Percentiles rank a stretch among this genome's conserved stretches.
These are phyloP conservation scores for Suillus subaureus DNA, from an alignment of 768 basidiomycete genomes.

Conservation along the genomic window DNA sequence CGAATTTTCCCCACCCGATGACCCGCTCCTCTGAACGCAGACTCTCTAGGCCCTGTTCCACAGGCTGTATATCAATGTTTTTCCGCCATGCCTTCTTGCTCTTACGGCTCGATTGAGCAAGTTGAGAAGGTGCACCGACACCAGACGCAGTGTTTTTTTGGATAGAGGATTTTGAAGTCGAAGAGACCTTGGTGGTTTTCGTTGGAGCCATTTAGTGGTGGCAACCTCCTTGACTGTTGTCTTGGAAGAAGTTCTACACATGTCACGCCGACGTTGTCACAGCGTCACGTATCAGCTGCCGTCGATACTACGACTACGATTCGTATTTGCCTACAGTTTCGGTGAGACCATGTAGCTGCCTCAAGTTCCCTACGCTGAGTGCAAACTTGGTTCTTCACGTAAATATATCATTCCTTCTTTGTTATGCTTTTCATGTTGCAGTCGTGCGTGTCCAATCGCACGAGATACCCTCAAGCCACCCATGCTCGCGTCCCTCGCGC, in stretches of 20 bases:
- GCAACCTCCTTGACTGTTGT: neutral
- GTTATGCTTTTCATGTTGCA: too few relatives aligned
- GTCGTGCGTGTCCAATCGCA: too few relatives aligned
- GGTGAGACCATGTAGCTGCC: conserved; percentile 1
- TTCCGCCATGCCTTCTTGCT: conserved; percentile 95
- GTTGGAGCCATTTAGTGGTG: neutral
- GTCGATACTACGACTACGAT: conserved; percentile 17
- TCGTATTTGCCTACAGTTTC: conserved; percentile 20
- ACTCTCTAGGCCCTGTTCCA: conserved; percentile 76
- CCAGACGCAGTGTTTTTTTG: conserved; percentile 17
- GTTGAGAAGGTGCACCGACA: conserved; percentile 31
- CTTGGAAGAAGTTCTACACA: neutral
- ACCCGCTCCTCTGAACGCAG: conserved; percentile 81
- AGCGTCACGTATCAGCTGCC: neutral
- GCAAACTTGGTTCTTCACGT: too few relatives aligned
- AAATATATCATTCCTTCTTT: too few relatives aligned
- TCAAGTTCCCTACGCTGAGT: too few relatives aligned
- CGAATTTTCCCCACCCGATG: conserved; percentile 58
- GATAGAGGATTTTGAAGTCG: conserved; percentile 6
- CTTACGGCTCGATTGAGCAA: conserved; percentile 74
- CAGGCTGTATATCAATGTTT: conserved; percentile 82
- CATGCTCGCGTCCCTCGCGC: too few relatives aligned
- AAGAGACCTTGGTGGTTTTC: conserved; percentile 4
- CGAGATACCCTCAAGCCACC: too few relatives aligned
- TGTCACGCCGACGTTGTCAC: neutral